Base-by-base conservation (phyloP, 2,329 filamentous ascomycete genomes). In the Xylaria sp. region DNA sequence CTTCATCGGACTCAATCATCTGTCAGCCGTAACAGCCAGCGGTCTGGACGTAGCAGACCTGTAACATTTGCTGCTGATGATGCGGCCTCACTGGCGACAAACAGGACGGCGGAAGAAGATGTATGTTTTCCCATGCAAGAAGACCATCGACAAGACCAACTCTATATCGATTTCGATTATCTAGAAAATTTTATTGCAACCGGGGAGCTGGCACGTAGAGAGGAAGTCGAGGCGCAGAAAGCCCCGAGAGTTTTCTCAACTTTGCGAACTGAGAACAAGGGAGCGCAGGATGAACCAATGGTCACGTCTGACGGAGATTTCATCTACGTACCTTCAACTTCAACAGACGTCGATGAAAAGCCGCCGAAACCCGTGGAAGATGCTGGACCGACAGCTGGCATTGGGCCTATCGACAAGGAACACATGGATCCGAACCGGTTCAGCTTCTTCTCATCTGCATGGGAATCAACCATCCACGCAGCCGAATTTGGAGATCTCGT, bases 401-500 rank as follows among this genome's bases (percentile, higher is more conserved):
- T 59, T 54, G 69, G 61, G 25, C 69, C 63, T 20, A 23, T 44
- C 28, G 81, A 84, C 32, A 83, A 83, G 72, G 74, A 80, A 15
- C 80, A 82, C 46, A 79, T 86, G 56, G 90, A 93, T 68, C 87
- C 89, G 39, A 96, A 94, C 78, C 89, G 95, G 4, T 98, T 97
- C 84, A 96, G 94, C 72, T 98, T 98, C 83, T 99, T 99, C 81
- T 98, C 94, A 0, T 98, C 96, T 0, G 93, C 96, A 64, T 92
- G 94, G 81, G 94, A 98, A 78, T 94, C 94, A 60, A 97, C 94
- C 0, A 94, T 98, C 70, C 94, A 98, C 78, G 94, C 95, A 18
- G 88, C 92, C 1, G 94, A 97, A 75, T 88, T 99, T 71, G 94
- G 93, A 23, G 95, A 94, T 75, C 87, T 98, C 9, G 88, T 98